Base-by-base conservation (phyloP, 257 asterid genomes). In the Gynochthodes officinalis region DNA sequence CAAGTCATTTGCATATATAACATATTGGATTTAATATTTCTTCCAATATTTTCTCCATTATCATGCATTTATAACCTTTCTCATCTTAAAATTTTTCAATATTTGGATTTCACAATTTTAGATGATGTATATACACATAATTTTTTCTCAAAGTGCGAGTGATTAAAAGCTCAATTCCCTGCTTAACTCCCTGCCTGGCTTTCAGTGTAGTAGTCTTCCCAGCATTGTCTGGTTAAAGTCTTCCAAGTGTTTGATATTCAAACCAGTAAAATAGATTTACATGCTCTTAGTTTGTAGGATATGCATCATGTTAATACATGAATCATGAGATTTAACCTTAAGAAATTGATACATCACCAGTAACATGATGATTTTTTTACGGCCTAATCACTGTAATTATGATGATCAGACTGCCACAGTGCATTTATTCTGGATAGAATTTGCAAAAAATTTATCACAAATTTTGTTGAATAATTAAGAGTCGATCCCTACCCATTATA, bases 401-500 rank as follows among this genome's bases (percentile, higher is more conserved):
- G 69, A 7, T 60, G 60, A 6, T 6, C 61, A 7, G 25, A 44
- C 48, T 72, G n/a, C 67, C 42, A n/a, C 0, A 70, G 4, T 66
- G 78, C 73, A 54, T 52, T 32, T 57, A 27, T 59, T 67, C 44
- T 58, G 65, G 52, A 69, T 49, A 37, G 72, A 68, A 48, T 69
- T 58, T 68, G 74, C 69, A 75, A 37, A 67, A 28, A 53, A 35
- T 53, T 52, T 23, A 74, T 46, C 19, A n/a, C 11, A 40, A 32
- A 27, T 44, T n/a, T n/a, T 33, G 35, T 37, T 52, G 42, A 37
- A 74, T 32, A 44, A 67, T 21, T 52, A 44, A 28, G 67, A 75
- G 61, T 70, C 78, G 86, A 72, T 75, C 78, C 79, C 83, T 82
- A 66, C 78, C 84, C 78, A 64, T 72, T 80, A 67, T 81, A 89